Percentiles rank a stretch among this genome's conserved stretches.
Conservation (phyloP, 108 stramenopile species). For the Cyclotella sp. region DNA sequence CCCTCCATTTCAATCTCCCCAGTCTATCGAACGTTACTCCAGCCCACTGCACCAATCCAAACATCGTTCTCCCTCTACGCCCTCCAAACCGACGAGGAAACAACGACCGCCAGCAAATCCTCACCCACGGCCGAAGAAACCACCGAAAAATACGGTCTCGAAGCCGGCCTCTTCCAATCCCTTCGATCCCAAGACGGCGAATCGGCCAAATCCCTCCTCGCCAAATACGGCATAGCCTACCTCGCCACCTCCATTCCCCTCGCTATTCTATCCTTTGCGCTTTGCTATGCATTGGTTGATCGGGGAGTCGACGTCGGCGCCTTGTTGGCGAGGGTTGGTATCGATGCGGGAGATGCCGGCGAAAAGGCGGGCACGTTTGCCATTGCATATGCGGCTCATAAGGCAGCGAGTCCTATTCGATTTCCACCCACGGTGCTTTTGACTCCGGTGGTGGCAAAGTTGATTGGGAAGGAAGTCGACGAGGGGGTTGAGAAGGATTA, state of each 20-base stretch:
- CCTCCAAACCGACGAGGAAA: slow-evolving; percentile 36
- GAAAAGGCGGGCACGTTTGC: slow-evolving; percentile 93
- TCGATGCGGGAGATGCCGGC: slow-evolving; percentile 64
- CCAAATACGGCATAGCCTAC: slow-evolving; percentile 92
- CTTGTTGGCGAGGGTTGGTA: slow-evolving; percentile 86
- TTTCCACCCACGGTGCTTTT: slow-evolving; percentile 96
- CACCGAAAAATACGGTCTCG: slow-evolving; percentile 90
- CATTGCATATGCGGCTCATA: slow-evolving; percentile 97
- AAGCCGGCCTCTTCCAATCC: slow-evolving; percentile 83
- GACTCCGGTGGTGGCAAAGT: slow-evolving; percentile 94
- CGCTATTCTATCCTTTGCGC: slow-evolving; percentile 85
- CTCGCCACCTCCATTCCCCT: slow-evolving; percentile 94
- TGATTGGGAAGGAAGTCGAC: slow-evolving; percentile 89
- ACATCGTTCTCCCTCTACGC: slow-evolving; percentile 22
- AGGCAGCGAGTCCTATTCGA: slow-evolving; percentile 95
- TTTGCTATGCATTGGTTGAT: slow-evolving; percentile 90
- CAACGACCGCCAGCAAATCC: too few species aligned
- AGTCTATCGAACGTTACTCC: too few species aligned
- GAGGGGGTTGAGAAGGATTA: slow-evolving; percentile 1
- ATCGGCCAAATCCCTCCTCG: slow-evolving; percentile 87
- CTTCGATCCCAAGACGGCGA: slow-evolving; percentile 65
- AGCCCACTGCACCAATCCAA: neutral
- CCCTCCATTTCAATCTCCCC: neutral
- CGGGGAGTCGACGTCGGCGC: slow-evolving; percentile 88
- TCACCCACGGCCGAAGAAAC: slow-evolving; percentile 62